Conservation (phyloP, 805 yeast genomes). For the Metschnikowia baotianmanensis region DNA sequence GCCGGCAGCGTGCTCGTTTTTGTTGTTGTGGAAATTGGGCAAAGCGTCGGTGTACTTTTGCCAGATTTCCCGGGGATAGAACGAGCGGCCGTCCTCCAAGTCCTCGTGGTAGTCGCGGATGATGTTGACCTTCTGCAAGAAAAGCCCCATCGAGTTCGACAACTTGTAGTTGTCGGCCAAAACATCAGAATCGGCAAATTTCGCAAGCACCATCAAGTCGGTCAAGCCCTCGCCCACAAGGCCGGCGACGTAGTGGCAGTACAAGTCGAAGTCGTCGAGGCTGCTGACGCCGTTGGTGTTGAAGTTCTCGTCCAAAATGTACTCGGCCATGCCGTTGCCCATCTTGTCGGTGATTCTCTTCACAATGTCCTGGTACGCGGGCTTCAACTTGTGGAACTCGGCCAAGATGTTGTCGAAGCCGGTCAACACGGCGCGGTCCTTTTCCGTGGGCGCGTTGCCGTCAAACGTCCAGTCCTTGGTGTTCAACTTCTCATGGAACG, state of each 20-base stretch:
- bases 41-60: conserved; percentile 66
- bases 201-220: conserved; percentile 71
- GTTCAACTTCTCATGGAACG: conserved; percentile 62
- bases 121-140: conserved; percentile 93
- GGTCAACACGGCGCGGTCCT: conserved; percentile 77
- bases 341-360: conserved; percentile 74
- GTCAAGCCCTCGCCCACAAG: conserved; percentile 96
- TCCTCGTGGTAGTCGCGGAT: conserved; percentile 95
- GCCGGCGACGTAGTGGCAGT: conserved; percentile 98
- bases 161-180: conserved; percentile 53
- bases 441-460: conserved; percentile 72
- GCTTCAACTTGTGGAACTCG: conserved; percentile 71
- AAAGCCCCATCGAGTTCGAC: conserved; percentile 88
- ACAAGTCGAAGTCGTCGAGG: conserved; percentile 76
- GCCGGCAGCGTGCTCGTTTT: conserved; percentile 54
- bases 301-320: conserved; percentile 72
- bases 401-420: conserved; percentile 68
- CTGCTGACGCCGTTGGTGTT: conserved; percentile 78
- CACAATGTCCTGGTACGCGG: conserved; percentile 75
- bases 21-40: conserved; percentile 49
- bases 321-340: conserved; percentile 99
- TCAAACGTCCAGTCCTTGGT: conserved; percentile 77
- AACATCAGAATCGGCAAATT: conserved; percentile 54
- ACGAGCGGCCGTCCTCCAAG: conserved; percentile 83
- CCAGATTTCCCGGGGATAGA: conserved; percentile 97